Evolutionary conservation across 805 yeast species (phyloP), one percentile per base, ranked within the genome.

Genomic region (Lipomyces chichibuensis): DNA sequence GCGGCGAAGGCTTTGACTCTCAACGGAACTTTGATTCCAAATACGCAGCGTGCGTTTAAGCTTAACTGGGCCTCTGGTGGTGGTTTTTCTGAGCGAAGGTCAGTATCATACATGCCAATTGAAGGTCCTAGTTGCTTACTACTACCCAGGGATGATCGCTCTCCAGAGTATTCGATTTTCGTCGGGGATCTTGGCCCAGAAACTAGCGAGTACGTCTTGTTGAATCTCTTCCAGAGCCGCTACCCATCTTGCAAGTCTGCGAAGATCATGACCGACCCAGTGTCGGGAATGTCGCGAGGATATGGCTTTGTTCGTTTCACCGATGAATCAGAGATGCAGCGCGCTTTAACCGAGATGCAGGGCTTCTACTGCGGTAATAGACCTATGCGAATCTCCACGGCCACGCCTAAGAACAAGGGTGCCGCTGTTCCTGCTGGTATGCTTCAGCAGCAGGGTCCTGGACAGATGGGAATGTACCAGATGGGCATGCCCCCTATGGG

Each of bases 271-370:
- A 77, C 84, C 59, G 97, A 92, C 77, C 87, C 86, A 51, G 75
- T 78, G 13, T 87, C 96, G 0, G 88, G 88, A 37, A 83, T 83
- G 59, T 85, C 94, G 6, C 87, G 90, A 74, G 97, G 97, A 13
- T 92, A 89, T 77, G 98, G 97, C 1, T 93, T 93, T 80, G 91
- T 92, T n/a, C 86, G 91, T 69, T 92, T 92, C 75, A 74, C 82
- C 46, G 83, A 83, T 65, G 87, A 85, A 67, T 82, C 82, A 11
- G 92, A 89, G 52, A 92, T 89, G 77, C 88, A 87, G 72, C 83
- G 87, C 61, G 92, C 97, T 0, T 76, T 91, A 53, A 74, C 82
- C 27, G 96, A 90, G 75, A 90, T 92, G 96, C 93, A 90, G 77
- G 96, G 97, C 3, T 82, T 83, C 23, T 80, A 85, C 52, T 78